Evolutionary conservation across 257 asterid species (phyloP).

Genomic region (Nicotiana undulata): DNA sequence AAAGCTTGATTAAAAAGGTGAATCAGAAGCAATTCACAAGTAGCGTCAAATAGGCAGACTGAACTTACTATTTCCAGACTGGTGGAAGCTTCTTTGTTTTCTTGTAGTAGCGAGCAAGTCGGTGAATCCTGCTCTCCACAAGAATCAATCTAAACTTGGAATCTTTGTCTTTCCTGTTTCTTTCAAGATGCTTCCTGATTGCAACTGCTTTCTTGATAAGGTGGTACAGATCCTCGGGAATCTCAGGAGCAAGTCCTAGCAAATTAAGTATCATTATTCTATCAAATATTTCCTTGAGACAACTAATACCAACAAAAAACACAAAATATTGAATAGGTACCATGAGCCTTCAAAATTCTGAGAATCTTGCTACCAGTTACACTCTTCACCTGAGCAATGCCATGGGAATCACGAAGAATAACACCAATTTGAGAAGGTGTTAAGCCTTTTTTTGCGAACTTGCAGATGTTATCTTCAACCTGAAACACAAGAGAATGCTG

Average conservation of each 20-base stretch:
- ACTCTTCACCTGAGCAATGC: slow-evolving; percentile 54
- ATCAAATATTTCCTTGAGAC: neutral
- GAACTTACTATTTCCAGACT: slow-evolving; percentile 62
- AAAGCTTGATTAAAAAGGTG: neutral
- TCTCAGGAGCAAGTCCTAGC: slow-evolving; percentile 64
- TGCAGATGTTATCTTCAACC: slow-evolving; percentile 61
- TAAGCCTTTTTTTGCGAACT: slow-evolving; percentile 62
- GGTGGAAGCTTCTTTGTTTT: slow-evolving; percentile 73
- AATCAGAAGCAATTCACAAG: neutral
- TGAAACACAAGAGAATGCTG: slow-evolving; percentile 11
- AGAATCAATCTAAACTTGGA: slow-evolving; percentile 62
- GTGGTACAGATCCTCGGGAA: slow-evolving; percentile 27
- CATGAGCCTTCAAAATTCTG: slow-evolving; percentile 53
- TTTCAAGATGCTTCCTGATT: slow-evolving; percentile 65
- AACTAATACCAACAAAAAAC: neutral
- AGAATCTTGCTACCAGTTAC: slow-evolving; percentile 36
- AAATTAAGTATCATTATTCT: neutral
- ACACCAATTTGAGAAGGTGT: slow-evolving; percentile 71
- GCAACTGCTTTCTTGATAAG: slow-evolving; percentile 70
- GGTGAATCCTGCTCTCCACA: slow-evolving; percentile 40
- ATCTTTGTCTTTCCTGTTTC: slow-evolving; percentile 72
- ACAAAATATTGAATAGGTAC: slow-evolving; percentile 13
- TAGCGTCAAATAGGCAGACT: neutral
- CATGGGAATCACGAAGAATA: slow-evolving; percentile 70
- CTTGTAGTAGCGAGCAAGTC: slow-evolving; percentile 51